Conservation (phyloP, 2,329 filamentous ascomycete genomes). For the Dactylellina cionopaga region DNA sequence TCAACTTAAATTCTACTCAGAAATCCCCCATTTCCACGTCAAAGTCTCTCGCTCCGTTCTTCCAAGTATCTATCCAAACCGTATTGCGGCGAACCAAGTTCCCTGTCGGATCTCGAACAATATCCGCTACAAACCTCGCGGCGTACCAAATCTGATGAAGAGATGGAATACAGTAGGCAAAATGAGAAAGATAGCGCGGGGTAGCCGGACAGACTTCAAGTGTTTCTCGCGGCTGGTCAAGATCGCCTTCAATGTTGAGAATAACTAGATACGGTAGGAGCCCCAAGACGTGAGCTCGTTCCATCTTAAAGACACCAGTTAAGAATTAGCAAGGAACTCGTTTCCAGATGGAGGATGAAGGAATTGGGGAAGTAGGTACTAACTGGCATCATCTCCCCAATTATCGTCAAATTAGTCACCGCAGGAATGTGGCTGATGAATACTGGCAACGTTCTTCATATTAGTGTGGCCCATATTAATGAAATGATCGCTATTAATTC, state of each 20-base stretch:
- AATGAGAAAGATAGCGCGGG: constrained; percentile 14
- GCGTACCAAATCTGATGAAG: constrained; percentile 33
- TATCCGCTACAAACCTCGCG: constrained; percentile 24
- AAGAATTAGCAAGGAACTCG: neutral
- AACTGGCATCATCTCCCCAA: constrained; percentile 26
- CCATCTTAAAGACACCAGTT: constrained; percentile 5
- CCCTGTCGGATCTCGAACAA: constrained; percentile 15
- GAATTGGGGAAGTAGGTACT: neutral
- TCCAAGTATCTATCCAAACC: constrained; percentile 27
- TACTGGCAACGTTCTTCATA: constrained; percentile 3
- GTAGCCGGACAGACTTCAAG: constrained; percentile 9
- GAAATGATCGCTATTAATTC: neutral
- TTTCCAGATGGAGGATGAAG: neutral
- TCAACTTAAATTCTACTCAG: neutral
- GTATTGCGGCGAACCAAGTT: neutral
- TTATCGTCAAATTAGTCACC: constrained; percentile 28
- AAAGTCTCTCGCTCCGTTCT: neutral
- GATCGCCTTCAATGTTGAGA: constrained; percentile 21
- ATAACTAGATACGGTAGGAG: constrained; percentile 2
- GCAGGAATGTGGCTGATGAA: constrained; percentile 30
- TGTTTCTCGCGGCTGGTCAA: neutral
- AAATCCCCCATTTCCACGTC: constrained; percentile 23
- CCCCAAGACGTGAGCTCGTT: constrained; percentile 10
- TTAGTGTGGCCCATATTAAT: neutral
- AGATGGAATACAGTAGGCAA: constrained; percentile 2